Evolutionary conservation across 2,329 filamentous ascomycete genomes (phyloP).

Genomic region (Xylariaceae sp.): DNA sequence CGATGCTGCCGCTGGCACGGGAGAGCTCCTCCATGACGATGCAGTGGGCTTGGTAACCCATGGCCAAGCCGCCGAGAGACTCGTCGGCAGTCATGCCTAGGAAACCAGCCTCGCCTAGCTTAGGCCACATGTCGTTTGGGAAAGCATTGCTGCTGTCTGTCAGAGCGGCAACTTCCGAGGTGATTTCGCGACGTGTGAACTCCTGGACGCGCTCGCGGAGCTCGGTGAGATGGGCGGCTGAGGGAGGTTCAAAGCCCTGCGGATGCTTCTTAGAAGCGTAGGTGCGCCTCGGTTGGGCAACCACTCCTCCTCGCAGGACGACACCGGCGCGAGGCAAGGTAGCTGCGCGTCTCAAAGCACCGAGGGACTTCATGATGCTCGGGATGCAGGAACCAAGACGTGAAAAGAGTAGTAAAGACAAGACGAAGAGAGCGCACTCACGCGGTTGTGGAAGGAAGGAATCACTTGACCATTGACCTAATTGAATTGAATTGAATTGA

Average conservation of each 20-base stretch:
- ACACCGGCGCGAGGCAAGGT: slow-evolving; percentile 30
- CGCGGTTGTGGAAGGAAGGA: no score
- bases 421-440: no score
- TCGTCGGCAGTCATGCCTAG: slow-evolving; percentile 92
- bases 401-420: no score
- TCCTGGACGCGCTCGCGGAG: slow-evolving; percentile 82
- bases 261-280: slow-evolving; percentile 61
- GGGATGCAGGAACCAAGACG: background rate
- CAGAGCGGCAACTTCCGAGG: slow-evolving; percentile 72
- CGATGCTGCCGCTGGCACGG: slow-evolving; percentile 78
- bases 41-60: slow-evolving; percentile 97
- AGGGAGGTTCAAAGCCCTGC: slow-evolving; percentile 62
- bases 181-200: slow-evolving; percentile 82
- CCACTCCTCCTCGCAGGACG: slow-evolving; percentile 32
- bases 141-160: slow-evolving; percentile 90
- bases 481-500: no score
- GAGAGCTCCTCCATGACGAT: slow-evolving; percentile 94
- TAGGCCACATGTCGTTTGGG: slow-evolving; percentile 86
- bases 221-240: slow-evolving; percentile 70
- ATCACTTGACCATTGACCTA: no score
- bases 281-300: slow-evolving; percentile 33
- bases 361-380: slow-evolving; percentile 31
- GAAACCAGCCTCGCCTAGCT: slow-evolving; percentile 86
- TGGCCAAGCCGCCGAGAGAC: slow-evolving; percentile 79
- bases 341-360: slow-evolving; percentile 28